Conservation (phyloP, 768 basidiomycete genomes). For the Rhodotorula babjevae region DNA sequence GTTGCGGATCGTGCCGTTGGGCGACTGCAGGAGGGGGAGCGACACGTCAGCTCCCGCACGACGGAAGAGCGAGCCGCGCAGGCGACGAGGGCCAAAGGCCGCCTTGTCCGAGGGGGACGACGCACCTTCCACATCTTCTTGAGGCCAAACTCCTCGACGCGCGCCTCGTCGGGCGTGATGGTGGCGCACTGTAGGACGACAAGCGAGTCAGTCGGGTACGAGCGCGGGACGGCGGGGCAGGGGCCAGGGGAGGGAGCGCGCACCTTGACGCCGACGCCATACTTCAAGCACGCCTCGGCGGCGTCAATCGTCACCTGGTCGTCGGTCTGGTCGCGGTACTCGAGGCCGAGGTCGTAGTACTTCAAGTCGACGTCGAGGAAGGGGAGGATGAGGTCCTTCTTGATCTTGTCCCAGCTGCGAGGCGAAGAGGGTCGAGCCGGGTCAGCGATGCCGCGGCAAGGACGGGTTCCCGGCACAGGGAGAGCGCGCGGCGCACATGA, state of each 20-base stretch:
- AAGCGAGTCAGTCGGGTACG: background rate
- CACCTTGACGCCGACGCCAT: slow-evolving; percentile 89
- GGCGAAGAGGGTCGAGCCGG: background rate
- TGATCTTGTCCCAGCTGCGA: slow-evolving; percentile 41
- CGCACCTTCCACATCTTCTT: slow-evolving; percentile 82
- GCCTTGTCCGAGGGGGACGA: background rate
- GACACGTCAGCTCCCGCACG: background rate
- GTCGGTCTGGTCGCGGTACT: slow-evolving; percentile 91
- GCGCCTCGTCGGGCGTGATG: slow-evolving; percentile 86
- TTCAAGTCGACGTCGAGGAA: slow-evolving; percentile 95
- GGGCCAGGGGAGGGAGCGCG: background rate
- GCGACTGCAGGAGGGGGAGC: slow-evolving; percentile 10
- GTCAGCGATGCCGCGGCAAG: slow-evolving; percentile 51
- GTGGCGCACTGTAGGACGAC: slow-evolving; percentile 68
- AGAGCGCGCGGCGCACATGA: slow-evolving; percentile 79
- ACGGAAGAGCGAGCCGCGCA: background rate
- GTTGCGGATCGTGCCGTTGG: slow-evolving; percentile 71
- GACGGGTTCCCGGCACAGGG: too few species aligned
- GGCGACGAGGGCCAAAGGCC: background rate
- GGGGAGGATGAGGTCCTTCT: slow-evolving; percentile 77
- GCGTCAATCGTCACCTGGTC: slow-evolving; percentile 90
- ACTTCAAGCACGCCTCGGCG: slow-evolving; percentile 86
- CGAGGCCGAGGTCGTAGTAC: slow-evolving; percentile 52
- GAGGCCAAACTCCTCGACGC: slow-evolving; percentile 72
- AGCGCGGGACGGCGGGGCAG: background rate